Conservation (phyloP, 352 stramenopile genomes). For the Synura sp. region DNA sequence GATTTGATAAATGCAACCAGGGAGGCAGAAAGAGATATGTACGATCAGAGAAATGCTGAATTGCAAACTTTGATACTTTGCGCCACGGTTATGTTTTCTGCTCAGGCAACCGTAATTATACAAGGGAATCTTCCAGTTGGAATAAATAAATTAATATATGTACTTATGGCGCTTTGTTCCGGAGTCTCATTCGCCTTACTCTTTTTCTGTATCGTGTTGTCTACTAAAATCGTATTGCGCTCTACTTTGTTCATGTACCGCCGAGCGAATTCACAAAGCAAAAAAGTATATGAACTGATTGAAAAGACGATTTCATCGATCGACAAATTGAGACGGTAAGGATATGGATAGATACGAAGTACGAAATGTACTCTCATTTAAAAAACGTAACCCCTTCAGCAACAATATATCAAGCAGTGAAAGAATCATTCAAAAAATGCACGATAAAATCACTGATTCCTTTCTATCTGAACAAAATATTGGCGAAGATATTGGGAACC, state of each 20-base stretch:
- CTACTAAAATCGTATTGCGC: background rate
- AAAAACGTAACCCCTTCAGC: too few relatives aligned
- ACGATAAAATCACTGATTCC: too few relatives aligned
- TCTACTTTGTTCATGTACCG: constrained; percentile 6
- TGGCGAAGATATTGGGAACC: too few relatives aligned
- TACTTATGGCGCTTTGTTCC: background rate
- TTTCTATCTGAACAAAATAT: too few relatives aligned
- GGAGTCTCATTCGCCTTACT: background rate
- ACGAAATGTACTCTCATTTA: background rate
- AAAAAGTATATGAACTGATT: background rate
- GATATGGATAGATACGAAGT: background rate
- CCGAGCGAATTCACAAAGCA: background rate
- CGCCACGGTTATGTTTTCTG: constrained; percentile 18
- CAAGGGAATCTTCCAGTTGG: background rate
- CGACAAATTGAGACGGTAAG: background rate
- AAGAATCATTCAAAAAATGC: too few relatives aligned
- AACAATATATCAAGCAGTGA: background rate
- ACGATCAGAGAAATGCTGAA: background rate
- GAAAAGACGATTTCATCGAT: background rate
- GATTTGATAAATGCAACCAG: background rate
- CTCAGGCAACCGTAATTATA: background rate
- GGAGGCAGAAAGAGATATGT: background rate
- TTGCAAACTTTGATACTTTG: background rate
- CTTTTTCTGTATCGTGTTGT: constrained; percentile 2
- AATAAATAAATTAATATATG: background rate